These are phyloP conservation scores for Penicillium sp. DNA, from an alignment of 2,329 filamentous ascomycete species.

Conservation along the genomic window DNA sequence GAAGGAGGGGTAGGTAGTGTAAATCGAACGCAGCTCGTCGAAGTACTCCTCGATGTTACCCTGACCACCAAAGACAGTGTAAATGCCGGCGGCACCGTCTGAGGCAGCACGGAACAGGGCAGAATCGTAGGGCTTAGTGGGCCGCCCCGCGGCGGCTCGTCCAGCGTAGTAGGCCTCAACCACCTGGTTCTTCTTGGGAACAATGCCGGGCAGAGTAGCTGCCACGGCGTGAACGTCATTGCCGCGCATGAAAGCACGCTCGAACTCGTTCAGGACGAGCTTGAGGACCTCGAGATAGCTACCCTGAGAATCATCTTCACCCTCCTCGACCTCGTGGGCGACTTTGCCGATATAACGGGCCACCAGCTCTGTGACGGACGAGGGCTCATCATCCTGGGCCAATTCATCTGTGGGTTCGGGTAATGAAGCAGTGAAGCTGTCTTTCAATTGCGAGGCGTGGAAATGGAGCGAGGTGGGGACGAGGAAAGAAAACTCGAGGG, in stretches of 20 bases:
- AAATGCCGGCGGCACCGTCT: slow-evolving; percentile 77
- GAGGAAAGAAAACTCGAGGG: slow-evolving; percentile 92
- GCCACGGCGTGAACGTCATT: slow-evolving; percentile 95
- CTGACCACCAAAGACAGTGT: slow-evolving; percentile 93
- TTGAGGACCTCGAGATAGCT: slow-evolving; percentile 91
- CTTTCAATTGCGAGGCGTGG: slow-evolving; percentile 90
- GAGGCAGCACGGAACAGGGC: slow-evolving; percentile 84
- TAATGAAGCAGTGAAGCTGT: slow-evolving; percentile 77
- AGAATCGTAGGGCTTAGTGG: slow-evolving; percentile 89
- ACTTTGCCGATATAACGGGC: slow-evolving; percentile 90
- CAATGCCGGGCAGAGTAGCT: slow-evolving; percentile 80
- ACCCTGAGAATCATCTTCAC: slow-evolving; percentile 81
- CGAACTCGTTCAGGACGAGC: slow-evolving; percentile 90
- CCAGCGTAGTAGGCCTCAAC: slow-evolving; percentile 89
- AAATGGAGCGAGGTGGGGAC: slow-evolving; percentile 94
- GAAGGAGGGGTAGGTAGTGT: slow-evolving; percentile 85
- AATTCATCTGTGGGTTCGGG: slow-evolving; percentile 93
- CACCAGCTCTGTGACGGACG: slow-evolving; percentile 85
- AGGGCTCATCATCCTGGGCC: slow-evolving; percentile 98
- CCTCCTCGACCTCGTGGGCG: slow-evolving; percentile 82
- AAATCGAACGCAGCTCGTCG: slow-evolving; percentile 88
- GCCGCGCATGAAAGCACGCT: slow-evolving; percentile 86
- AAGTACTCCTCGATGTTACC: slow-evolving; percentile 99
- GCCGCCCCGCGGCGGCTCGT: slow-evolving; percentile 73
- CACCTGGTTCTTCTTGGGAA: slow-evolving; percentile 84